phyloP scores from a whole-genome alignment of 495 filamentous ascomycete genomes.

The Tuber borchii region DNA sequence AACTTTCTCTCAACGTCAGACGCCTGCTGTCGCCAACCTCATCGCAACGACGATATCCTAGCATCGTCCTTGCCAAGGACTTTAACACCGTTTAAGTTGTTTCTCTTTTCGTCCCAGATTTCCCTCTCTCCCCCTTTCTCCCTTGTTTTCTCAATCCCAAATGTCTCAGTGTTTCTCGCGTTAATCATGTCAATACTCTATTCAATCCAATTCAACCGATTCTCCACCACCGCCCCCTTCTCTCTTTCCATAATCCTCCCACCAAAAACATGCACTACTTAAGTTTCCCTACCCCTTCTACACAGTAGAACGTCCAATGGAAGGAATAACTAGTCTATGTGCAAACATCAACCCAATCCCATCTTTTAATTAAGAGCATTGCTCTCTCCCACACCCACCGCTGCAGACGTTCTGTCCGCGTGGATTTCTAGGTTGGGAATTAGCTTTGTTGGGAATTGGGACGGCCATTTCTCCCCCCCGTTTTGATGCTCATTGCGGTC shows the following conservation, averaged over 20 bases:
- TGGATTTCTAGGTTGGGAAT: constrained; percentile 1
- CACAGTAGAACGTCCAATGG: constrained; percentile 24
- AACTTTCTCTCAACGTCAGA: not conserved
- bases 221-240: not conserved
- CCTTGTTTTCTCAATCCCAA: not conserved
- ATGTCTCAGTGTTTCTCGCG: not conserved
- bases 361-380: not conserved
- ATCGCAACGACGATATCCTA: not conserved
- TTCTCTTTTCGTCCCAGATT: not conserved
- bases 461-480: not conserved
- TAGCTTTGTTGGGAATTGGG: not conserved
- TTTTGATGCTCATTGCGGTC: not conserved
- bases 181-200: constrained; percentile 5
- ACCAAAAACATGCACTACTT: constrained; percentile 31
- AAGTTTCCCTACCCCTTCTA: constrained; percentile 26
- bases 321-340: constrained; percentile 36
- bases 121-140: not conserved
- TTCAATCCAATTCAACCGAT: constrained; percentile 14
- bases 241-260: not conserved
- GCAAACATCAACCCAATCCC: constrained; percentile 26
- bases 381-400: not conserved
- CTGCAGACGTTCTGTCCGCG: not conserved
- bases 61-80: not conserved
- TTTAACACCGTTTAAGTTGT: not conserved
- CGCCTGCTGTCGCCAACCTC: not conserved